A percentile compares a stretch with the other conserved stretches of the same genome.
These are phyloP conservation scores for Botrytis tulipae DNA, from an alignment of 2,329 filamentous ascomycete species.

Conservation along the genomic window DNA sequence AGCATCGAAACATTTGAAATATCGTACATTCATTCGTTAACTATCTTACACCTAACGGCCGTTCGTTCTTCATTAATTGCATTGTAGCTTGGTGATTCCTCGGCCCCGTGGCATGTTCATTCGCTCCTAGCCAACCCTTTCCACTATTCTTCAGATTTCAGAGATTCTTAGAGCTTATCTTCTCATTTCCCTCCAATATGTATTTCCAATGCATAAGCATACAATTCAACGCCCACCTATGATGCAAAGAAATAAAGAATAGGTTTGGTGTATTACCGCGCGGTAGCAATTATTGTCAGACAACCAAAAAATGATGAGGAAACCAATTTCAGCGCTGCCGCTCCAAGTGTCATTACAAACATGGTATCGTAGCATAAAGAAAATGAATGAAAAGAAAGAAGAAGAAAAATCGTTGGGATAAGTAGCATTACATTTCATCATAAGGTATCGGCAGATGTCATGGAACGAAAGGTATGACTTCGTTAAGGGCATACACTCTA, in stretches of 20 bases:
- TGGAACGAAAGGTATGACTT: neutral
- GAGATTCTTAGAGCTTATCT: neutral
- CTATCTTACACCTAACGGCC: neutral
- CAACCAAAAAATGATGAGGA: neutral
- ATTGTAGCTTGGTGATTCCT: neutral
- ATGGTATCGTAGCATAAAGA: slow-evolving; percentile 15
- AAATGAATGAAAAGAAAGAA: neutral
- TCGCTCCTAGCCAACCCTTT: neutral
- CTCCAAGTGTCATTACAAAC: slow-evolving; percentile 1
- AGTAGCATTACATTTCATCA: neutral
- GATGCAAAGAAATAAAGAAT: neutral
- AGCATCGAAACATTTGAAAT: neutral
- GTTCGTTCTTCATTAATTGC: neutral
- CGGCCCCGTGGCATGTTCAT: neutral
- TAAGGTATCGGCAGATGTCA: neutral
- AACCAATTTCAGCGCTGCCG: neutral
- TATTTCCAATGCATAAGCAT: neutral
- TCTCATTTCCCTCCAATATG: neutral
- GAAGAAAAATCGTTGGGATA: neutral
- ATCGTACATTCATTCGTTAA: slow-evolving; percentile 8
- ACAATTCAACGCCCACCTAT: no score
- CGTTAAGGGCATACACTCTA: slow-evolving; percentile 9
- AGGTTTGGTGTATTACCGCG: neutral
- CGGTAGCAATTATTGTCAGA: neutral
- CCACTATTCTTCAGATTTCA: neutral